These are phyloP conservation scores for Ailanthus altissimus DNA, from an alignment of 345 rosid genomes.

Conservation along the genomic window DNA sequence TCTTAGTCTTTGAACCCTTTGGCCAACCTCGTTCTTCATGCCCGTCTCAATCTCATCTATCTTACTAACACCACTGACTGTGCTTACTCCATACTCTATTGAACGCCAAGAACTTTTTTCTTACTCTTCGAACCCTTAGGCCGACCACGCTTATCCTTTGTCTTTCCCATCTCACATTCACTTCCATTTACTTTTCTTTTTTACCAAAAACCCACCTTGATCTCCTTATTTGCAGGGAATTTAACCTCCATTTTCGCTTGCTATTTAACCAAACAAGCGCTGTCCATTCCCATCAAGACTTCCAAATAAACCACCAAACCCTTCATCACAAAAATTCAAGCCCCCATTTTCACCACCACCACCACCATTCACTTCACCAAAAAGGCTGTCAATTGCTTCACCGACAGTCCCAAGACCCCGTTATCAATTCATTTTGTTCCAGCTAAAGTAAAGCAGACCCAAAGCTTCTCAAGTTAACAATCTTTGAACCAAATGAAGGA, in stretches of 20 bases:
- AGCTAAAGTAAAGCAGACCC: too few species aligned
- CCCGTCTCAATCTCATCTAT: conserved; percentile 1
- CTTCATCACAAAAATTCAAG: conserved; percentile 21
- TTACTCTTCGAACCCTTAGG: conserved; percentile 31
- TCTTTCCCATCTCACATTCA: conserved; percentile 4
- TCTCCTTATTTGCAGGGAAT: not conserved
- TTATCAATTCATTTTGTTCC: too few species aligned
- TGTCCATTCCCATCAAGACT: conserved; percentile 18
- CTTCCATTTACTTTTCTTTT: too few species aligned
- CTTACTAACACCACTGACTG: not conserved
- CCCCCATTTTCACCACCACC: conserved; percentile 19
- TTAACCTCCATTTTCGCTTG: conserved; percentile 19
- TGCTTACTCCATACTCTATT: not conserved
- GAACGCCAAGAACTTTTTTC: conserved; percentile 7
- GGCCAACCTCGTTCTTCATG: conserved; percentile 22
- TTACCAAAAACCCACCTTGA: conserved; percentile 15
- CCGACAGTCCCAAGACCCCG: conserved; percentile 13
- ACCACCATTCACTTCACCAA: conserved; percentile 14
- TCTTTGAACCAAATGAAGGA: too few species aligned
- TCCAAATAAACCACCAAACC: conserved; percentile 3
- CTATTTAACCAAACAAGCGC: conserved; percentile 31
- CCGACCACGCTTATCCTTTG: conserved; percentile 28
- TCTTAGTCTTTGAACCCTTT: conserved; percentile 14
- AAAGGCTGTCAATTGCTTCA: conserved; percentile 15
- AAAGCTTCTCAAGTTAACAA: too few species aligned